Percentiles rank a stretch among this genome's conserved stretches.
Conservation (phyloP, 768 basidiomycete species). For the Dioszegia crocea region DNA sequence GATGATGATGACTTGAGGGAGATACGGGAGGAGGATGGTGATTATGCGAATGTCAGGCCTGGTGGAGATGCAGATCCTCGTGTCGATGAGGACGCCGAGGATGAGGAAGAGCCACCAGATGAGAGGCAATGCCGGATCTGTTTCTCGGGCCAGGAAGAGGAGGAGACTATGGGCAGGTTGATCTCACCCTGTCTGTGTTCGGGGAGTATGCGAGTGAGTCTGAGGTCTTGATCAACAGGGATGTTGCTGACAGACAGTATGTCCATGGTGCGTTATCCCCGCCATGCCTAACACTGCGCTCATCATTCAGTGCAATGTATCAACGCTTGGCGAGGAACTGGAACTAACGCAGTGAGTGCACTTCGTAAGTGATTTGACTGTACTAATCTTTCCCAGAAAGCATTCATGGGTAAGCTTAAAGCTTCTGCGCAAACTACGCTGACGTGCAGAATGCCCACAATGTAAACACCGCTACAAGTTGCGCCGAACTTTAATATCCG, state of each 20-base stretch:
- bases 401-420: conserved; percentile 28
- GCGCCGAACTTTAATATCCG: conserved; percentile 37
- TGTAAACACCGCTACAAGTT: conserved; percentile 42
- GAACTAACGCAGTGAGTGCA: conserved; percentile 36
- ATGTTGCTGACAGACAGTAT: conserved; percentile 23
- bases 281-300: background rate
- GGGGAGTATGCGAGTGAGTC: conserved; percentile 66
- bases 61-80: background rate
- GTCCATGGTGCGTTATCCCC: conserved; percentile 36
- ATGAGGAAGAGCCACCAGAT: conserved; percentile 18
- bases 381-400: conserved; percentile 28
- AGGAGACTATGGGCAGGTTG: conserved; percentile 62
- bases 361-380: background rate
- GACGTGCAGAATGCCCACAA: conserved; percentile 37
- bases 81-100: conserved; percentile 8
- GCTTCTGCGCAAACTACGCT: background rate
- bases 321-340: conserved; percentile 42
- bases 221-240: background rate
- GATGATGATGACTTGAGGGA: conserved; percentile 9
- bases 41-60: background rate
- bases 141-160: conserved; percentile 61
- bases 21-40: conserved; percentile 7
- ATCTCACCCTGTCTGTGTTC: conserved; percentile 77
- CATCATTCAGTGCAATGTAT: conserved; percentile 33
- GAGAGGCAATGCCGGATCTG: conserved; percentile 68